These are phyloP conservation scores for Cadophora gregata DNA, from an alignment of 2,329 filamentous ascomycete genomes.

Conservation along the genomic window DNA sequence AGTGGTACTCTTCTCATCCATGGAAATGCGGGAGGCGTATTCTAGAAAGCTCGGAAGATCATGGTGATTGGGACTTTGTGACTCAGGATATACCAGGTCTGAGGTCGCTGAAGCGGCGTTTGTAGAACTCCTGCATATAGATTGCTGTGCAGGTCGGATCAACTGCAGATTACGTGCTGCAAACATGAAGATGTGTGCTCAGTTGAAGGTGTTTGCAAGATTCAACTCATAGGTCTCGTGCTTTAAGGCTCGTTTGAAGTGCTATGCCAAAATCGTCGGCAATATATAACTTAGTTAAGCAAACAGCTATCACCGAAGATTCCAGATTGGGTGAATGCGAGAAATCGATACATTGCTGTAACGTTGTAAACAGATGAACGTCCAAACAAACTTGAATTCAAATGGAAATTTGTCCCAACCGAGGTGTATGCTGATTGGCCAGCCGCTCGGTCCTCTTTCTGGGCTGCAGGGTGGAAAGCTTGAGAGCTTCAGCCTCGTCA, in stretches of 20 bases:
- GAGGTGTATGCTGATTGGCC: slow-evolving; percentile 11
- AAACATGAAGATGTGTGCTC: slow-evolving; percentile 32
- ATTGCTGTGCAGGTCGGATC: slow-evolving; percentile 33
- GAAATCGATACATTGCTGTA: not conserved
- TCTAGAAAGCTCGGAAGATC: slow-evolving; percentile 68
- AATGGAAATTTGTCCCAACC: not conserved
- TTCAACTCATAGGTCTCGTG: slow-evolving; percentile 15
- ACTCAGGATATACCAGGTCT: slow-evolving; percentile 52
- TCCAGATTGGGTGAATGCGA: not conserved
- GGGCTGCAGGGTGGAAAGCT: slow-evolving; percentile 4
- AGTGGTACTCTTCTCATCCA: slow-evolving; percentile 62
- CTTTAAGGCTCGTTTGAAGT: not conserved
- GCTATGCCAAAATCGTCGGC: not conserved
- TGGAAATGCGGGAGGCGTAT: slow-evolving; percentile 61
- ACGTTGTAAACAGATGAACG: not conserved
- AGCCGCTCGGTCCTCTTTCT: not conserved
- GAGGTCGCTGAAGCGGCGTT: slow-evolving; percentile 28
- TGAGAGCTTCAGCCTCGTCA: slow-evolving; percentile 25
- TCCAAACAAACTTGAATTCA: slow-evolving; percentile 7
- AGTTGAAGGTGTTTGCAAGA: slow-evolving; percentile 19
- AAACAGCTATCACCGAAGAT: not conserved
- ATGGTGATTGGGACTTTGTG: slow-evolving; percentile 59
- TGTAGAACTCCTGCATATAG: slow-evolving; percentile 36
- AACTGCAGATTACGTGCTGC: slow-evolving; percentile 29
- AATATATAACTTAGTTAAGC: not conserved